phyloP scores from a whole-genome alignment of 345 rosid genomes.

The Ricinus communis region DNA sequence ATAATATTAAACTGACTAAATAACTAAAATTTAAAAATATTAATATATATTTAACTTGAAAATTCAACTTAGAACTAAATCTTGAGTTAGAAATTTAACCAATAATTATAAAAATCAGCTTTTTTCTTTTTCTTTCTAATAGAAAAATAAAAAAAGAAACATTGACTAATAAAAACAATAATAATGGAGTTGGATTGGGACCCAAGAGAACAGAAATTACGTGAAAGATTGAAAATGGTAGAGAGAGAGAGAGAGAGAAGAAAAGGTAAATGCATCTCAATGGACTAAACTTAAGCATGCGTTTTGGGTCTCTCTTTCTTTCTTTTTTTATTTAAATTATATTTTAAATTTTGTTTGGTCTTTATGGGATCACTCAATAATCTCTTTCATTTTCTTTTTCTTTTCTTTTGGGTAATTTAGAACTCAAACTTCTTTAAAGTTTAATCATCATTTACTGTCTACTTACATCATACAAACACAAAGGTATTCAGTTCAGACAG shows the following conservation, averaged over 20 bases:
- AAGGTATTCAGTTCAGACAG: too few species aligned
- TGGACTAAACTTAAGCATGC: background rate
- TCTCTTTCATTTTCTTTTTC: background rate
- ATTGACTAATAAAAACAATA: too few species aligned
- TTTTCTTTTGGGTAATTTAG: background rate
- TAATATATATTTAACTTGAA: too few species aligned
- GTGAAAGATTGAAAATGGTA: background rate
- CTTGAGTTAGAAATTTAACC: too few species aligned
- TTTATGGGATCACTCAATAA: constrained; percentile 17
- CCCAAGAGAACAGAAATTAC: too few species aligned
- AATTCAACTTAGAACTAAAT: too few species aligned
- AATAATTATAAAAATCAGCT: too few species aligned
- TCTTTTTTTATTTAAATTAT: background rate
- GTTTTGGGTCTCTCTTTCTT: background rate
- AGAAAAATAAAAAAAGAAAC: background rate
- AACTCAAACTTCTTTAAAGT: background rate
- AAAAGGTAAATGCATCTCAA: too few species aligned
- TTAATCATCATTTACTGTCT: background rate
- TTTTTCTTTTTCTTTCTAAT: too few species aligned
- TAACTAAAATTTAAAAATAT: too few species aligned
- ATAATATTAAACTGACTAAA: too few species aligned
- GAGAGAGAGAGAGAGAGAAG: background rate
- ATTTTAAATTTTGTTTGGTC: background rate
- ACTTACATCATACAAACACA: too few species aligned
- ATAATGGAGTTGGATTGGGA: background rate